A percentile compares a stretch with the other conserved stretches of the same genome.
Conservation (phyloP, 2,329 filamentous ascomycete species). For the Fusarium sp. region DNA sequence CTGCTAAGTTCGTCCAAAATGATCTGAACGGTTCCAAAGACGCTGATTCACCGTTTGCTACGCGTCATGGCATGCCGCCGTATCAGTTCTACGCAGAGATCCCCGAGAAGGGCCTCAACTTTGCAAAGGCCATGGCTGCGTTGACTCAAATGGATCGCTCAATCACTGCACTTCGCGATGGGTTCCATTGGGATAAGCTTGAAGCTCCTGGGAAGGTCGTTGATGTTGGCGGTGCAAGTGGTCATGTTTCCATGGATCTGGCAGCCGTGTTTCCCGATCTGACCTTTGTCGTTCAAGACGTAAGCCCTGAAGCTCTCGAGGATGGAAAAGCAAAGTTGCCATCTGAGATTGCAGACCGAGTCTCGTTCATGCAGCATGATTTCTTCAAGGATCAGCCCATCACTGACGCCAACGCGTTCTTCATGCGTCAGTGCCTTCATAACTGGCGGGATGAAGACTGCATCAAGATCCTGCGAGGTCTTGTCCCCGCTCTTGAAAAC, state of each 20-base stretch:
- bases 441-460: neutral
- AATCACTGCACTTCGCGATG: neutral
- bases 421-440: neutral
- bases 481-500: neutral
- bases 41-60: neutral
- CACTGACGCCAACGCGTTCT: neutral
- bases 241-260: neutral
- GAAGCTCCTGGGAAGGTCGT: neutral
- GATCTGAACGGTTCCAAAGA: fast-evolving
- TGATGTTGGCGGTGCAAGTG: neutral
- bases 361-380: neutral
- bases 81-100: neutral
- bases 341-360: neutral
- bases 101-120: neutral
- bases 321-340: neutral
- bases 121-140: neutral
- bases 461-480: neutral
- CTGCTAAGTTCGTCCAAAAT: neutral
- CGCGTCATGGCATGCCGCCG: neutral
- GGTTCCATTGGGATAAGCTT: neutral
- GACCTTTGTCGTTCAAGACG: neutral
- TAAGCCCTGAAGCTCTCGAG: neutral
- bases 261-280: neutral
- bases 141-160: neutral
- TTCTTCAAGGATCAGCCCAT: neutral